Base-by-base conservation (phyloP, 2,329 filamentous ascomycete species). In the Raffaelea arxii region DNA sequence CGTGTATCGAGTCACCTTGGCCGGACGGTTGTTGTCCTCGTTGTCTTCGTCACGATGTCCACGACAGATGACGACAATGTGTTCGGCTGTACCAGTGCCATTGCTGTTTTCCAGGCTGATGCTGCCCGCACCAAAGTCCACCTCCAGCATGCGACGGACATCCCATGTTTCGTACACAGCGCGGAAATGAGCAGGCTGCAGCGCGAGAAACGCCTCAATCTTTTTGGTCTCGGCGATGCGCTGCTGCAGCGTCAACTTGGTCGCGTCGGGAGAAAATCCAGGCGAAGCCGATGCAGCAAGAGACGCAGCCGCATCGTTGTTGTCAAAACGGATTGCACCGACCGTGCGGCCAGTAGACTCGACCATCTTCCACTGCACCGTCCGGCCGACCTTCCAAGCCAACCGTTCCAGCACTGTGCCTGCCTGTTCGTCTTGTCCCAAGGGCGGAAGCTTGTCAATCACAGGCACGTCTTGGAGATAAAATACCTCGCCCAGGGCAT, bases 401-500 rank as follows among this genome's bases (percentile, higher is more conserved):
- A 80, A 68, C 51, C 70, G 67, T 19, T 48, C 46, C 2, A 23
- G 30, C 21, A 42, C 30, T 7, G 24, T 23, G 6, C 36, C 30
- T 9, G 25, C 6, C 12, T 32, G 38, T 38, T 45, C 27, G 30
- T 27, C 42, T 1, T 27, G 25, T n/a, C 11, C 41, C 5, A n/a
- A 12, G 3, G 30, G 11, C 16, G 36, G 22, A 14, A 23, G 23
- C 6, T 38, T 4, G 4, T 72, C 71, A 18, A 37, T 22, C 3
- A 27, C 21, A 0, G 87, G 88, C 6, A 82, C 72, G 42, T 86
- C 80, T 2, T 77, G 84, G 2, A 97, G 70, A 55, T 91, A 95
- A 62, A 84, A 97, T 0, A 95, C 70, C 62, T 98, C 92, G 2
- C 92, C 92, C 9, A 98, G 70, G 0, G 92, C 91, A 60, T 98